Conservation (phyloP, 129 eudicot genomes). For the Flaveria brownii region DNA sequence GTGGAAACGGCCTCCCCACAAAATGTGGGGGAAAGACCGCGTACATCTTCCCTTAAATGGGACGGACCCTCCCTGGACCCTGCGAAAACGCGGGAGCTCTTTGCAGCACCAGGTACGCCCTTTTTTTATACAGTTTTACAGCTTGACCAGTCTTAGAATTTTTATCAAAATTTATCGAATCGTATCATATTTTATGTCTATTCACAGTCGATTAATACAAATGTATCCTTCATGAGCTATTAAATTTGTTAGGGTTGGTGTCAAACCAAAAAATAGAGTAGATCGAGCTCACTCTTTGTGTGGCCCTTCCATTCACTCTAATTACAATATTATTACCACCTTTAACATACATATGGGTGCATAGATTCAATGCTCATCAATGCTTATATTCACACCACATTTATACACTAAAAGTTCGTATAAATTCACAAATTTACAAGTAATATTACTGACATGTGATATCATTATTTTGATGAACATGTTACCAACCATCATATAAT, state of each 20-base stretch:
- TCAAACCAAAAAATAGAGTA: slow-evolving; percentile 1
- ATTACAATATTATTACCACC: slow-evolving; percentile 5
- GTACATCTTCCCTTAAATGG: too few relatives aligned
- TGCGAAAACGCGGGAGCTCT: too few relatives aligned
- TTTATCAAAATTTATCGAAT: too few relatives aligned
- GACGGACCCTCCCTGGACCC: too few relatives aligned
- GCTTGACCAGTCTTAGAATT: too few relatives aligned
- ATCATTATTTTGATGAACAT: not conserved
- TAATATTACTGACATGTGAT: too few relatives aligned
- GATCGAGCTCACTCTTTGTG: slow-evolving; percentile 22
- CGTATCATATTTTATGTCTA: too few relatives aligned
- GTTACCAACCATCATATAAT: too few relatives aligned
- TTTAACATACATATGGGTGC: not conserved
- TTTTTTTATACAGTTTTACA: too few relatives aligned
- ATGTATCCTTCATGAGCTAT: not conserved
- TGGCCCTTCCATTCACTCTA: slow-evolving; percentile 9
- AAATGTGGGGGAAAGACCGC: too few relatives aligned
- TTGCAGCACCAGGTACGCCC: too few relatives aligned
- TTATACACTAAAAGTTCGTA: not conserved
- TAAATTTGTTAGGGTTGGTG: not conserved
- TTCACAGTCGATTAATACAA: not conserved
- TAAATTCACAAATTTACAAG: not conserved
- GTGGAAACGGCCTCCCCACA: too few relatives aligned
- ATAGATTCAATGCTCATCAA: not conserved
- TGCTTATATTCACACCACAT: not conserved